Evolutionary conservation across 1,139 yeast genomes (phyloP).

Genomic region (Yamadazyma atlantica): DNA sequence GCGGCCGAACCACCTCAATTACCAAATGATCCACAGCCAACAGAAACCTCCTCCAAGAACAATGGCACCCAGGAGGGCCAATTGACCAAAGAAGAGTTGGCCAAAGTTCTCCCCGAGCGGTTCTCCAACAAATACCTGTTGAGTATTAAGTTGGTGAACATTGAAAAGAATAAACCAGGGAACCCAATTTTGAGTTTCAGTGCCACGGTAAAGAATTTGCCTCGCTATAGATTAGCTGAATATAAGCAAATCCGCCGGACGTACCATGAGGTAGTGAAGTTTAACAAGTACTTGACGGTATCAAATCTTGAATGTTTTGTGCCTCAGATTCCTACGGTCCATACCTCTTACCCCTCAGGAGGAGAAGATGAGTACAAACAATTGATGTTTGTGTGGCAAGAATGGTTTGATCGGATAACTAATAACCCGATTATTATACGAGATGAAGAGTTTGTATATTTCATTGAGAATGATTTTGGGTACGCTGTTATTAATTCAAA

Average conservation of each 20-base stretch:
- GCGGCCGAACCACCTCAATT: neutral
- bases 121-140: constrained; percentile 36
- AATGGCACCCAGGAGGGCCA: constrained; percentile 14
- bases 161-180: constrained; percentile 42
- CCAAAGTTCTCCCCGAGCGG: constrained; percentile 52
- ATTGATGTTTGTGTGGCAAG: constrained; percentile 63
- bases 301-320: constrained; percentile 92
- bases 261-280: constrained; percentile 69
- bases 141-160: constrained; percentile 26
- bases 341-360: constrained; percentile 76
- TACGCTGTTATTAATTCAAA: constrained; percentile 64
- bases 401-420: constrained; percentile 81
- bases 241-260: constrained; percentile 82
- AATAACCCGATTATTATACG: constrained; percentile 74
- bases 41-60: constrained; percentile 5
- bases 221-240: constrained; percentile 68
- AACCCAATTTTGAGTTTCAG: constrained; percentile 48
- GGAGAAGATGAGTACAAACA: constrained; percentile 77
- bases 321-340: constrained; percentile 78
- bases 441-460: constrained; percentile 86
- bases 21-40: neutral
- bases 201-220: constrained; percentile 52
- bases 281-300: constrained; percentile 74
- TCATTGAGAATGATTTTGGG: constrained; percentile 86
- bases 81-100: constrained; percentile 40